Percentiles rank a stretch among this genome's conserved stretches.
Evolutionary conservation across 257 asterid genomes (phyloP).

Genomic region (Datura wrightii): DNA sequence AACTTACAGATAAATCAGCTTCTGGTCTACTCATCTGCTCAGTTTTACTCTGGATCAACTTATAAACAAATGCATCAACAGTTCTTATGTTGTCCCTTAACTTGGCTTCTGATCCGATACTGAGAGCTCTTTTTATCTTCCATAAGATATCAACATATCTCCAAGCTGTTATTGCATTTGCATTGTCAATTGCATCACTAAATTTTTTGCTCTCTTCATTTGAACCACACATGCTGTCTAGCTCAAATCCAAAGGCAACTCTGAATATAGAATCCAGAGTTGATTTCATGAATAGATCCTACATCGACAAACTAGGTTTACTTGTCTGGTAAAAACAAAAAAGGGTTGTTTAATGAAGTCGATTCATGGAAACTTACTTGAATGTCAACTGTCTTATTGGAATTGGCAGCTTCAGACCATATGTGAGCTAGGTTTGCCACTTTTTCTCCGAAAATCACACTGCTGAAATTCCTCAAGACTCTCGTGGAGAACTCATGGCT

Average conservation of each 20-base stretch:
- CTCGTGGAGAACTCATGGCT: constrained; percentile 74
- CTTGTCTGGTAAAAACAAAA: background rate
- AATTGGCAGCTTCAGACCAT: constrained; percentile 54
- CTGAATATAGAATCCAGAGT: constrained; percentile 57
- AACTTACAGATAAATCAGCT: constrained; percentile 46
- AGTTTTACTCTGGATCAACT: constrained; percentile 48
- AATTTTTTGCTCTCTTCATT: constrained; percentile 54
- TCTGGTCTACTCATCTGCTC: constrained; percentile 44
- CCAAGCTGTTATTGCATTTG: constrained; percentile 52
- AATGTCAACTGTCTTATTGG: constrained; percentile 52
- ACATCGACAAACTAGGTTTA: constrained; percentile 23
- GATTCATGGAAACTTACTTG: constrained; percentile 52
- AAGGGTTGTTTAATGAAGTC: background rate
- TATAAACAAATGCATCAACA: constrained; percentile 57
- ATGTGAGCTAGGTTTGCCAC: constrained; percentile 53
- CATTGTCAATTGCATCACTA: constrained; percentile 57
- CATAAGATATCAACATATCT: constrained; percentile 58
- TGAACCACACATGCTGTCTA: constrained; percentile 60
- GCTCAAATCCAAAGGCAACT: constrained; percentile 59
- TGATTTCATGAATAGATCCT: constrained; percentile 61
- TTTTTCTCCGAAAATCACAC: constrained; percentile 54
- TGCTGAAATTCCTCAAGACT: constrained; percentile 68
- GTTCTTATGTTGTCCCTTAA: constrained; percentile 47
- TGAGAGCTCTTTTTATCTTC: constrained; percentile 54
- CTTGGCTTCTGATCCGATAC: constrained; percentile 55